Base-by-base conservation (phyloP, 345 rosid species). In the Euclidium syriacum region DNA sequence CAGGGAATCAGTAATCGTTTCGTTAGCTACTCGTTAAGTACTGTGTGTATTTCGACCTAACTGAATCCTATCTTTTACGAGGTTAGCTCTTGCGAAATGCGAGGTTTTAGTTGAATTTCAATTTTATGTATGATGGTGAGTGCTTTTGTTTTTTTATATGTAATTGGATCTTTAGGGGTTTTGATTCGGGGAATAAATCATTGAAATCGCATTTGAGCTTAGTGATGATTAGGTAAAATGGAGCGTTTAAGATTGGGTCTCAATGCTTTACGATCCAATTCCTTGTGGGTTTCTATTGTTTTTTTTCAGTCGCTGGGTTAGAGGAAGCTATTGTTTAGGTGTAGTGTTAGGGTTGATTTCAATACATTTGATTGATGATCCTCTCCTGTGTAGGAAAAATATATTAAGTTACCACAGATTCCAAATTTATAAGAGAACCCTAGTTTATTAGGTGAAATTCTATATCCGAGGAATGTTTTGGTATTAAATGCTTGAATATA, bases 141-240 rank as follows among this genome's bases (percentile, higher is more conserved):
- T 42, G 42, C 1, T 64, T 35, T 26, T 5, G 36, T 42, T 32
- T 1, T 64, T 35, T 26, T 58, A 33, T 47, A 27, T 52, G 35
- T 52, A 16, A 56, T 62, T 65, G 38, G 80, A 77, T 77, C 80
- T 65, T 29, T 47, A 29, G 50, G 39, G 54, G 1, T 36, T 39
- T 65, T 65, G 50, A 61, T 70, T 70, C 17, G 48, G 38, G 29
- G 3, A 2, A 8, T 3, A 6, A 36, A 14, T 68, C 15, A 6
- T 61, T 46, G 52, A 4, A 15, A 52, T 47, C 23, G 49, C 33
- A 27, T 40, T n/a, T 55, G 17, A 60, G 34, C 29, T 51, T 57
- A n/a, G 29, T 69, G 26, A 43, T 17, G 14, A 36, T 18, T 18
- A 25, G 10, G 25, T 44, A 7, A 34, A 40, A n/a, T 1, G 18